Evolutionary conservation across 2,329 filamentous ascomycete genomes (phyloP).

Genomic region (Amesomyces nigricolor): DNA sequence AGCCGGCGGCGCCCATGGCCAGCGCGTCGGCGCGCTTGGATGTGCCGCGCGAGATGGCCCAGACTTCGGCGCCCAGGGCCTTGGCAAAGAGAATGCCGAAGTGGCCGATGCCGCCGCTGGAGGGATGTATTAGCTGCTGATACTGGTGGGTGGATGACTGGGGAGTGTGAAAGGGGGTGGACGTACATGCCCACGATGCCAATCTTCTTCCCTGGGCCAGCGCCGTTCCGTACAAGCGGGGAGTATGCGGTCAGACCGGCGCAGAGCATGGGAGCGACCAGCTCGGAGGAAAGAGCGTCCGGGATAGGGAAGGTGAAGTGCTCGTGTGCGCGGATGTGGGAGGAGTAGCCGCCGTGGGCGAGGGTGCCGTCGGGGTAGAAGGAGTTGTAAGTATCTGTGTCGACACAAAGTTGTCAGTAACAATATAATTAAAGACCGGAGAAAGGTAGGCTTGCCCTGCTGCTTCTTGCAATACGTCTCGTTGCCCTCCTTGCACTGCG

Average conservation of each 20-base stretch:
- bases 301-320: constrained; percentile 70
- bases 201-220: constrained; percentile 72
- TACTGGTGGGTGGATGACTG: background rate
- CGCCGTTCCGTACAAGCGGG: constrained; percentile 71
- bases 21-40: constrained; percentile 54
- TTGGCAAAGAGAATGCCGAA: constrained; percentile 65
- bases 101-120: constrained; percentile 61
- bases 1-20: constrained; percentile 56
- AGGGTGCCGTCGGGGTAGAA: constrained; percentile 48
- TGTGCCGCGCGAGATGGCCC: constrained; percentile 48
- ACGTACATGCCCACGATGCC: constrained; percentile 59
- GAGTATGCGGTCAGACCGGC: constrained; percentile 76
- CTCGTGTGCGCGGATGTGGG: constrained; percentile 51
- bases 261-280: constrained; percentile 77
- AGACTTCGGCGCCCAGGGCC: constrained; percentile 57
- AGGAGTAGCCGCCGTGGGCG: constrained; percentile 51
- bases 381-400: constrained; percentile 52
- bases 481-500: constrained; percentile 58
- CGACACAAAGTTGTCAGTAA: background rate
- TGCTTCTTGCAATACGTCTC: constrained; percentile 63
- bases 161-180: background rate
- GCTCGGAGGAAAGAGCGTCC: constrained; percentile 53
- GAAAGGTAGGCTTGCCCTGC: constrained; percentile 14
- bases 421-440: background rate
- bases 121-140: no score